Evolutionary conservation across 371 early-diverging fungal species (phyloP), one percentile per base, ranked within the genome.

Genomic region (Apophysomyces sp.): DNA sequence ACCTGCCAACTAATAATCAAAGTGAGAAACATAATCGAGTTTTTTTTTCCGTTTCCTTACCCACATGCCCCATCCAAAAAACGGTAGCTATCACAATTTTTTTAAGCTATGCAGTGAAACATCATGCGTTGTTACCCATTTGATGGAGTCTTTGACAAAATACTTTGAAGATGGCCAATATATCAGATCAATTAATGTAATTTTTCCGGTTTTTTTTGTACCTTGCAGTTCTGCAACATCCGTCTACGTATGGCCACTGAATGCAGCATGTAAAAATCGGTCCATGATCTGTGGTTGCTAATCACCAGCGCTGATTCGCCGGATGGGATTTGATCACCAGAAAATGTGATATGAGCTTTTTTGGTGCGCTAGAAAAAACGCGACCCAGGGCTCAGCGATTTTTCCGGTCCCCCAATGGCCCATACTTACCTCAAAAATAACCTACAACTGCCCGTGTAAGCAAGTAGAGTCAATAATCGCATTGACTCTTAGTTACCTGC

Each of bases 131-230:
- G 60, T 72, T 76, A 86, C 87, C 71, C 78, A 89, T 83, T 90
- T 89, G 21, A 90, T 40, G 2, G 84, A 84, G 66, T 89, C 88
- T 64, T 91, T 91, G 21, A 86, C 84, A 81, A 91, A 91, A 71
- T 90, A 91, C 85, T 90, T 37, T 30, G 32, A 27, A 36, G 58
- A 31, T 36, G 16, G 2, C 41, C 12, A 52, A 16, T 9, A 60
- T 37, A 32, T 28, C 24, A 18, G 28, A 12, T 11, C 3, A 29
- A 49, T 61, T 2, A 40, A 52, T 44, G 26, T 18, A 6, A 53
- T 49, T 57, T 52, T 27, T 34, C 4, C n/a, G n/a, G 13, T 34
- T 34, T 34, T 13, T 34, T 18, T 13, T 34, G 61, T 78, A 85
- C 87, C 76, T 86, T 87, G 68, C 85, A 83, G 60, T 90, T 83